Base-by-base conservation (phyloP, 768 basidiomycete species). In the Chalciporus chontae region DNA sequence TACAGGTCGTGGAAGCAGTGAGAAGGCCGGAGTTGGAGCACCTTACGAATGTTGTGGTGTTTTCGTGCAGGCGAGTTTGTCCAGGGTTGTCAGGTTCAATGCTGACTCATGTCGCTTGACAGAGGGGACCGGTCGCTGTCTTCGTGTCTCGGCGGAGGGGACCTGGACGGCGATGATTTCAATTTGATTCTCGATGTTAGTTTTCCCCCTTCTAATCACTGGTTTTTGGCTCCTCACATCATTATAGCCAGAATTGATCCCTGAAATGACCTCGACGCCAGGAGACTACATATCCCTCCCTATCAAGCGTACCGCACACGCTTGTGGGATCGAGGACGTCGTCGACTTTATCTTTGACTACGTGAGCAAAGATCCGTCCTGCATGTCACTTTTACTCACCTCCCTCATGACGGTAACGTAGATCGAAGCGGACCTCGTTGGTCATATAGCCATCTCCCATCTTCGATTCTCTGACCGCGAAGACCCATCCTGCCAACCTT, bases 111-210 rank as follows among this genome's bases (percentile, higher is more conserved):
- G 1, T 29, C 17, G 21, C 34, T 47, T 37, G 48, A 18, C 42
- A 73, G 71, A 68, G 77, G 77, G 8, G 32, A 66, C 32, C 69
- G 77, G 46, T 63, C 75, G 15, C 52, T 80, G 11, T 71, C 77
- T 1, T 75, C 74, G 10, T 71, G 69, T 51, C 71, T 80, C 14
- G 78, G 78, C 23, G 79, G 78, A 19, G 79, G 79, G 8, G 78
- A 80, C 61, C 62, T 79, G 40, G 78, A 80, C 53, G 78, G 77
- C 5, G 77, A 79, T 46, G 71, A 75, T 18, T 80, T 76, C 47
- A 77, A 77, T 57, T 36, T 78, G n/a, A 73, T 77, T 40, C 62
- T 71, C 32, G 69, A 75, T 47, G 74, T 75, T 55, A 67, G 60
- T 43, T 8, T 51, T 50, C 37, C 34, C n/a, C 27, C 14, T 46